phyloP scores from a whole-genome alignment of 768 basidiomycete species.

The Collybiopsis confluens region DNA sequence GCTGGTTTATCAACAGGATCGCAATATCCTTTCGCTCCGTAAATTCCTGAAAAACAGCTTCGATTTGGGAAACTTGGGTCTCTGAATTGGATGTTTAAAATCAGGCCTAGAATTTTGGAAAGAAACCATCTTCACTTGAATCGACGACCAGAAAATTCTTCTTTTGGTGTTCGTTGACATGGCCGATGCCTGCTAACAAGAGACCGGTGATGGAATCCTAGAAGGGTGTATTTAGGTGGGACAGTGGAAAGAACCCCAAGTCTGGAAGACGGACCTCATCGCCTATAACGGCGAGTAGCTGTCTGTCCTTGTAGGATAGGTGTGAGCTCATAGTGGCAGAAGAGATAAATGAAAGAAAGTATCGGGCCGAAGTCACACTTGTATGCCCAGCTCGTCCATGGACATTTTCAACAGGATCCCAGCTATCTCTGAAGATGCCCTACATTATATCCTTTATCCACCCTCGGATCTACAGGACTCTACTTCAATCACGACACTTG shows the following conservation, averaged over 20 bases:
- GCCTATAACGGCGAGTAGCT: slow-evolving; percentile 91
- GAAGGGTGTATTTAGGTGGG: slow-evolving; percentile 1
- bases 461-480: slow-evolving; percentile 49
- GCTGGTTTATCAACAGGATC: slow-evolving; percentile 96
- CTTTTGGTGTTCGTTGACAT: slow-evolving; percentile 85
- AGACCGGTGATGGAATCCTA: slow-evolving; percentile 98
- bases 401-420: slow-evolving; percentile 75
- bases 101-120: background rate
- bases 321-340: slow-evolving; percentile 38
- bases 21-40: slow-evolving; percentile 94
- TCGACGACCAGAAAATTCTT: slow-evolving; percentile 99
- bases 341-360: slow-evolving; percentile 11
- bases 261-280: slow-evolving; percentile 67
- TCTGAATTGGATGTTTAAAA: slow-evolving; percentile 42
- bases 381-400: slow-evolving; percentile 27
- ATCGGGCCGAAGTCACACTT: background rate
- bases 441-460: slow-evolving; percentile 74
- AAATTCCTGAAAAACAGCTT: slow-evolving; percentile 90
- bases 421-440: slow-evolving; percentile 80
- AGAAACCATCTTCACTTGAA: slow-evolving; percentile 53
- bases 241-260: slow-evolving; percentile 10
- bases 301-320: slow-evolving; percentile 73
- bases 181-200: slow-evolving; percentile 90
- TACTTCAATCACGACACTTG: slow-evolving; percentile 58
- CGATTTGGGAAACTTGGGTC: slow-evolving; percentile 87